phyloP scores from a whole-genome alignment of 768 basidiomycete species.

The Leccinellum albellum region DNA sequence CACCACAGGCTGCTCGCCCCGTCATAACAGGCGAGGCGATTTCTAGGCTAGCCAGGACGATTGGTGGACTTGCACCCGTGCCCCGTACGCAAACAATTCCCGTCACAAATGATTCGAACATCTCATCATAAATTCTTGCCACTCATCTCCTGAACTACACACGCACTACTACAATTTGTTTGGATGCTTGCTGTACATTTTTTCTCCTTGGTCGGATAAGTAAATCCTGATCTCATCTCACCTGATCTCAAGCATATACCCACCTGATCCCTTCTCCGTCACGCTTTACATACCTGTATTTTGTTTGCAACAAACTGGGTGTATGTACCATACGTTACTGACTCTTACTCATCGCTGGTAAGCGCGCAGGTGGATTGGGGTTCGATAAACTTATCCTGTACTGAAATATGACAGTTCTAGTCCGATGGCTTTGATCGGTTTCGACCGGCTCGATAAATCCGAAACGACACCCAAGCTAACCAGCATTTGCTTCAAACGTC shows the following conservation, averaged over 20 bases:
- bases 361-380: not conserved
- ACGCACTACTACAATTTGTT: slow-evolving; percentile 8
- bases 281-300: slow-evolving; percentile 19
- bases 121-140: slow-evolving; percentile 18
- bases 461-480: slow-evolving; percentile 90
- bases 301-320: slow-evolving; percentile 9
- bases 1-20: slow-evolving; percentile 51
- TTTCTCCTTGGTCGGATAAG: slow-evolving; percentile 17
- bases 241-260: slow-evolving; percentile 24
- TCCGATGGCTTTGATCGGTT: slow-evolving; percentile 85
- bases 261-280: not conserved
- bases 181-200: slow-evolving; percentile 12
- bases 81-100: slow-evolving; percentile 26
- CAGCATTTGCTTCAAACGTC: slow-evolving; percentile 82
- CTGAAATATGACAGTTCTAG: slow-evolving; percentile 94
- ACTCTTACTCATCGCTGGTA: slow-evolving; percentile 12
- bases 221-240: slow-evolving; percentile 13
- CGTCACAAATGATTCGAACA: slow-evolving; percentile 26
- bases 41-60: slow-evolving; percentile 59
- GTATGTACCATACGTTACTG: slow-evolving; percentile 21
- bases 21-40: slow-evolving; percentile 71
- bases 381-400: slow-evolving; percentile 37
- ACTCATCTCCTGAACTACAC: slow-evolving; percentile 10
- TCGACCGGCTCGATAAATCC: slow-evolving; percentile 78
- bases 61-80: slow-evolving; percentile 38